Conservation (phyloP, 2,329 filamentous ascomycete genomes). For the Botryotinia globosa region DNA sequence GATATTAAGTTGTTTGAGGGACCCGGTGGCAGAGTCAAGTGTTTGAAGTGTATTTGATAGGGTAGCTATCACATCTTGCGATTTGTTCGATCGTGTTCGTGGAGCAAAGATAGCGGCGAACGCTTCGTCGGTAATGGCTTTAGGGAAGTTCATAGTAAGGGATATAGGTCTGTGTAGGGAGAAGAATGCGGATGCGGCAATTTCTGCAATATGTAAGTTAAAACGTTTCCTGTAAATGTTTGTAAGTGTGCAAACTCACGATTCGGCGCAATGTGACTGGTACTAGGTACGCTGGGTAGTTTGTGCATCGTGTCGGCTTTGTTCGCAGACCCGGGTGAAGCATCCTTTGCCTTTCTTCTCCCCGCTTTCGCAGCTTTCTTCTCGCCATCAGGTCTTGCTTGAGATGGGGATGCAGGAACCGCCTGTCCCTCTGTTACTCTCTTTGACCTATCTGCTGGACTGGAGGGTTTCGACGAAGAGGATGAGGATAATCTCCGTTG, state of each 20-base stretch:
- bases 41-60: constrained; percentile 58
- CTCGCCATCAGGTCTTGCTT: constrained; percentile 28
- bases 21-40: constrained; percentile 56
- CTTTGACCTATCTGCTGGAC: constrained; percentile 39
- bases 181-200: constrained; percentile 90
- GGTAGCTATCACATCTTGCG: constrained; percentile 63
- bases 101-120: constrained; percentile 82
- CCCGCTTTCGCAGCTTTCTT: constrained; percentile 45
- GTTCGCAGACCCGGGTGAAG: constrained; percentile 39
- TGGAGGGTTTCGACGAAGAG: constrained; percentile 42
- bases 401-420: constrained; percentile 30
- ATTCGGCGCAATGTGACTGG: constrained; percentile 66
- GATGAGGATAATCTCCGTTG: constrained; percentile 40
- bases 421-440: constrained; percentile 29
- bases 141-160: constrained; percentile 76
- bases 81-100: constrained; percentile 49
- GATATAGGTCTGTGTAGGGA: constrained; percentile 93
- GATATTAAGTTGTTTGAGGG: constrained; percentile 17
- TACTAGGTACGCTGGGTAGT: constrained; percentile 72
- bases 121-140: constrained; percentile 64
- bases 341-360: constrained; percentile 57
- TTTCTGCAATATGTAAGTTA: constrained; percentile 54
- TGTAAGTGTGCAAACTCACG: constrained; percentile 44
- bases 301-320: constrained; percentile 50
- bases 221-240: neutral